These are phyloP conservation scores for Ceratobasidium sp. DNA, from an alignment of 1,284 basidiomycete genomes.

Conservation along the genomic window DNA sequence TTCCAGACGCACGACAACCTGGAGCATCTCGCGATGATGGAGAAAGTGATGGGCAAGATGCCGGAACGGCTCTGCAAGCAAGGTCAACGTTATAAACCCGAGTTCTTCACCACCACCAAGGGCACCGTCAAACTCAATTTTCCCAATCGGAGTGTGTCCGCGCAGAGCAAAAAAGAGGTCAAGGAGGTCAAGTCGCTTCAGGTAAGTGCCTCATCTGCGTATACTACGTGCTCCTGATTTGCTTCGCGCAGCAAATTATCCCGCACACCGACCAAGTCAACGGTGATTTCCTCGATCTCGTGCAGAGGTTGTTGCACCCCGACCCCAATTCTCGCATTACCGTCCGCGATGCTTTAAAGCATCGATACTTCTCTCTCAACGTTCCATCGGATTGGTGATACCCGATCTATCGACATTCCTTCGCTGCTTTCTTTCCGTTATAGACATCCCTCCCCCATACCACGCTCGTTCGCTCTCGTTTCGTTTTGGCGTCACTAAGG, in stretches of 20 bases:
- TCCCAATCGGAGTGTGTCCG: slow-evolving; percentile 66
- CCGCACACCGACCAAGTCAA: slow-evolving; percentile 77
- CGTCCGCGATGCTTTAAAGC: slow-evolving; percentile 87
- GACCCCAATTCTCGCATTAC: slow-evolving; percentile 90
- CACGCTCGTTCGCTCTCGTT: slow-evolving; percentile 43
- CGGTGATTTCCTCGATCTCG: slow-evolving; percentile 86
- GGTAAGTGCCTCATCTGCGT: slow-evolving; percentile 61
- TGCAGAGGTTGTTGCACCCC: slow-evolving; percentile 89
- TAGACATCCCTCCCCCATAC: slow-evolving; percentile 38
- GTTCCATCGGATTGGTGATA: slow-evolving; percentile 47
- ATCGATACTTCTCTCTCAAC: slow-evolving; percentile 76
- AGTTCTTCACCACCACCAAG: slow-evolving; percentile 80
- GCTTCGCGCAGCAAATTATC: slow-evolving; percentile 79
- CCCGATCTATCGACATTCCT: slow-evolving; percentile 24
- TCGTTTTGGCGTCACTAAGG: slow-evolving; percentile 26
- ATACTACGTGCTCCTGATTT: not conserved
- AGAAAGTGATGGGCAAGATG: slow-evolving; percentile 98
- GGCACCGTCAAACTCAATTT: slow-evolving; percentile 83
- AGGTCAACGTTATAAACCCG: slow-evolving; percentile 82
- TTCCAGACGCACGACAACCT: slow-evolving; percentile 99
- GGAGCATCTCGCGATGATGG: slow-evolving; percentile 99
- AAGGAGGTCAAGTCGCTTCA: slow-evolving; percentile 83
- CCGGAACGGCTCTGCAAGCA: slow-evolving; percentile 83
- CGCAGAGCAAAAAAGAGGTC: slow-evolving; percentile 93
- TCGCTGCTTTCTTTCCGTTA: not conserved